A percentile compares a stretch with the other conserved stretches of the same genome.
These are phyloP conservation scores for Coniochaeta sp. DNA, from an alignment of 2,329 filamentous ascomycete species.

Conservation along the genomic window DNA sequence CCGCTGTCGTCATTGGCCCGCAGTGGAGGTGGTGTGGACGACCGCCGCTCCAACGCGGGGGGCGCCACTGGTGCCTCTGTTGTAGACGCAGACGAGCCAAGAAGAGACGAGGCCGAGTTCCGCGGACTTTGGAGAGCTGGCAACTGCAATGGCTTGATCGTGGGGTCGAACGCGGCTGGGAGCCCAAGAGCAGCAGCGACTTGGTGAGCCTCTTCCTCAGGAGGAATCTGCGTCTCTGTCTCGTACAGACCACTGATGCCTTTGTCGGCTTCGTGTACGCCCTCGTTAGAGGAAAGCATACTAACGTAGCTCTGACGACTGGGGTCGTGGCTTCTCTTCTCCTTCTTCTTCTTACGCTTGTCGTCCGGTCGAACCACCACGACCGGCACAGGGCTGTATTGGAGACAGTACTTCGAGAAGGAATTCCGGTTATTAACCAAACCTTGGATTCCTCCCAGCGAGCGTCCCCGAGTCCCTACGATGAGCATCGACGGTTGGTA, in stretches of 20 bases:
- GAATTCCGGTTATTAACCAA: conserved; percentile 71
- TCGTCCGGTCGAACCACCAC: conserved; percentile 84
- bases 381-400: conserved; percentile 87
- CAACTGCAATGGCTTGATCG: conserved; percentile 46
- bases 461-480: conserved; percentile 80
- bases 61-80: background rate
- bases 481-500: conserved; percentile 89
- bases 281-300: conserved; percentile 60
- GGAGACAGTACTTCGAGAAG: conserved; percentile 89
- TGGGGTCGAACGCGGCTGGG: conserved; percentile 56
- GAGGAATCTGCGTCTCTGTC: conserved; percentile 44
- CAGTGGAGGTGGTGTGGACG: conserved; percentile 11
- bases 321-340: conserved; percentile 73
- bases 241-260: conserved; percentile 45
- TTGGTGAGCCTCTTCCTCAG: conserved; percentile 56
- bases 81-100: background rate
- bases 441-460: conserved; percentile 77
- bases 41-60: conserved; percentile 4
- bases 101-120: background rate
- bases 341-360: conserved; percentile 84
- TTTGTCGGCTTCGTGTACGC: conserved; percentile 51
- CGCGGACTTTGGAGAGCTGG: background rate
- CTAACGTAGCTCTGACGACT: conserved; percentile 67
- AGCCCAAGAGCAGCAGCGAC: conserved; percentile 57
- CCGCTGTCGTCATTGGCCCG: conserved; percentile 23